These are phyloP conservation scores for Skeletonema tropicum DNA, from an alignment of 108 stramenopile genomes.

Conservation along the genomic window DNA sequence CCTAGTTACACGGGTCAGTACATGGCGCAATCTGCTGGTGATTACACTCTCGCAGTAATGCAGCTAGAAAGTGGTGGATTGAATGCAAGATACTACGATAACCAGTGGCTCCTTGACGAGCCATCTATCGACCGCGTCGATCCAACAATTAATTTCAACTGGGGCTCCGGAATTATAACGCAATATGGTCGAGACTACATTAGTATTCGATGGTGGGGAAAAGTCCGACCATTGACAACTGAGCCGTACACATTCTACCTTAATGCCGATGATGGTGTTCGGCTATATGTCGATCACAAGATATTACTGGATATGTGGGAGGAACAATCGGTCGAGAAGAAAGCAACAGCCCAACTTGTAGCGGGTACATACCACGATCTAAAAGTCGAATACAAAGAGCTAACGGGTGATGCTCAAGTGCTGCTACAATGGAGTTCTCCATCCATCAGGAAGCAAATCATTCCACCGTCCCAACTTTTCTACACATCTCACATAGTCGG, in stretches of 20 bases:
- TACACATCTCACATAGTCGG: conserved; percentile 68
- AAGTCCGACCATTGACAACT: conserved; percentile 55
- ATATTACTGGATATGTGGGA: conserved; percentile 81
- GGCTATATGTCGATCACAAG: conserved; percentile 78
- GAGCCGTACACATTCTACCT: conserved; percentile 80
- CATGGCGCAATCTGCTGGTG: conserved; percentile 55
- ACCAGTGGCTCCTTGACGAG: conserved; percentile 78
- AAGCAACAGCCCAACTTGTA: conserved; percentile 49
- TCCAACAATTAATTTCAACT: conserved; percentile 58
- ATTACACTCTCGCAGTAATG: conserved; percentile 63
- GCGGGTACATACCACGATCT: conserved; percentile 70
- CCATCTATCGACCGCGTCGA: conserved; percentile 76
- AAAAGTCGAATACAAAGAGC: conserved; percentile 77
- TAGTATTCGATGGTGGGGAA: conserved; percentile 80
- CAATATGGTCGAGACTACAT: conserved; percentile 82
- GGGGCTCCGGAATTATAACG: conserved; percentile 75
- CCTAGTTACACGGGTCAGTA: conserved; percentile 81
- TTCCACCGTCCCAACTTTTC: conserved; percentile 63
- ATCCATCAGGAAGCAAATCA: conserved; percentile 51
- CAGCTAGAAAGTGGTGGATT: conserved; percentile 81
- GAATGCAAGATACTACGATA: conserved; percentile 76
- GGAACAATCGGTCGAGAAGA: conserved; percentile 42
- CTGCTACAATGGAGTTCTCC: conserved; percentile 69
- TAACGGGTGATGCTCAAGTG: conserved; percentile 70
- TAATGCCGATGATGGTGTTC: conserved; percentile 69